Evolutionary conservation across 768 basidiomycete genomes (phyloP).

Genomic region (Pulveroboletus sp.): DNA sequence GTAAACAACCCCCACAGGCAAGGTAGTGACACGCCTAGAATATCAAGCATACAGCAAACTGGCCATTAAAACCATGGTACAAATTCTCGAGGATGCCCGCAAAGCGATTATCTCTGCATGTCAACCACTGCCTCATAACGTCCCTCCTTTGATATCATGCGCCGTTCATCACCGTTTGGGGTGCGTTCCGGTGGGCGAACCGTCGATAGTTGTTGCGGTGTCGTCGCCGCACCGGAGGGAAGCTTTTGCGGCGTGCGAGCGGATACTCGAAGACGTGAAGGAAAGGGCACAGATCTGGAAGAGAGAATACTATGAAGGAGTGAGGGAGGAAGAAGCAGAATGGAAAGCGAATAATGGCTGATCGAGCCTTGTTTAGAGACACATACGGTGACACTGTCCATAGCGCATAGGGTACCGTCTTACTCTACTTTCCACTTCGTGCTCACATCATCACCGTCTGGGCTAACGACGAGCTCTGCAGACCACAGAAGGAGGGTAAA

Average conservation of each 20-base stretch:
- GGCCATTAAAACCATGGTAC: conserved; percentile 72
- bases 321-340: conserved; percentile 55
- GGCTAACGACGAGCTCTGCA: conserved; percentile 74
- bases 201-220: conserved; percentile 84
- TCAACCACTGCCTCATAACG: conserved; percentile 24
- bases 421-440: conserved; percentile 79
- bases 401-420: conserved; percentile 8
- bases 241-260: conserved; percentile 77
- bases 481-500: conserved; percentile 84
- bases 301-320: conserved; percentile 79
- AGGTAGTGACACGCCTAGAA: conserved; percentile 67
- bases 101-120: conserved; percentile 41
- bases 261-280: conserved; percentile 85
- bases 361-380: conserved; percentile 5
- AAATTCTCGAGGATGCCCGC: conserved; percentile 52
- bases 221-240: conserved; percentile 83
- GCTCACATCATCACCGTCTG: conserved; percentile 64
- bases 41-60: conserved; percentile 83
- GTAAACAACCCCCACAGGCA: conserved; percentile 44
- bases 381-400: conserved; percentile 3
- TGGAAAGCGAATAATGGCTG: conserved; percentile 63
- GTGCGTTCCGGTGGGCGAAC: conserved; percentile 70
- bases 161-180: conserved; percentile 78
- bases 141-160: conserved; percentile 50
- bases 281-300: conserved; percentile 88